phyloP scores from a whole-genome alignment of 208 protist species.

The Trypanosoma melophagium region DNA sequence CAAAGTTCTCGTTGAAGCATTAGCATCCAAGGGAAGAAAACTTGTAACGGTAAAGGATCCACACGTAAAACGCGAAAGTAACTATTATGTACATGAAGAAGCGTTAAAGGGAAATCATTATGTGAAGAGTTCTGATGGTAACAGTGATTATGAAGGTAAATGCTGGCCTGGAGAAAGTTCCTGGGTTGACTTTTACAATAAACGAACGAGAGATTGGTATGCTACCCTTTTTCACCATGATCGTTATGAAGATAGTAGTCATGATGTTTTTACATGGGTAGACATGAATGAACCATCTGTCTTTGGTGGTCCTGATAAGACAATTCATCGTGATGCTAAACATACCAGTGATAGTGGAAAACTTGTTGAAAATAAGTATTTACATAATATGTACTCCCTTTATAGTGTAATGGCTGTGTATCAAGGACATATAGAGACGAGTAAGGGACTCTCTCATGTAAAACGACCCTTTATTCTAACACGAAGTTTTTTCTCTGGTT shows the following conservation, averaged over 20 bases:
- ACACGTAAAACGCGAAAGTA: slow-evolving; percentile 94
- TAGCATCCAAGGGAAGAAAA: slow-evolving; percentile 92
- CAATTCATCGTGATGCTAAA: slow-evolving; percentile 93
- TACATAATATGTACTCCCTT: slow-evolving; percentile 98
- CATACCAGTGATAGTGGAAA: slow-evolving; percentile 72
- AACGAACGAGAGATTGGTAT: slow-evolving; percentile 93
- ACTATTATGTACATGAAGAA: slow-evolving; percentile 86
- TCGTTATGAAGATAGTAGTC: slow-evolving; percentile 85
- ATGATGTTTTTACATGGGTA: slow-evolving; percentile 97
- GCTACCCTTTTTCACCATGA: slow-evolving; percentile 86
- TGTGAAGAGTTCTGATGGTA: slow-evolving; percentile 74
- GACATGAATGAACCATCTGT: slow-evolving; percentile 99
- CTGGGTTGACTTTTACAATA: slow-evolving; percentile 95
- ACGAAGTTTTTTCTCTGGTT: slow-evolving; percentile 98
- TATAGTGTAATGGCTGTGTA: slow-evolving; percentile 87
- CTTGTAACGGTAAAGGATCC: slow-evolving; percentile 98
- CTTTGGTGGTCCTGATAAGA: slow-evolving; percentile 94
- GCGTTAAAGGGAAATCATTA: slow-evolving; percentile 79
- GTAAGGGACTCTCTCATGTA: slow-evolving; percentile 20
- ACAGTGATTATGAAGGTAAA: slow-evolving; percentile 90
- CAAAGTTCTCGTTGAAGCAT: slow-evolving; percentile 74
- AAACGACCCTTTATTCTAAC: slow-evolving; percentile 97
- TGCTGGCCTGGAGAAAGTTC: slow-evolving; percentile 97
- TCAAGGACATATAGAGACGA: slow-evolving; percentile 83
- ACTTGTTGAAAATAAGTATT: slow-evolving; percentile 90